Evolutionary conservation across 2,329 filamentous ascomycete genomes (phyloP), one percentile per base, ranked within the genome.

Genomic region (Colletotrichum sp.): DNA sequence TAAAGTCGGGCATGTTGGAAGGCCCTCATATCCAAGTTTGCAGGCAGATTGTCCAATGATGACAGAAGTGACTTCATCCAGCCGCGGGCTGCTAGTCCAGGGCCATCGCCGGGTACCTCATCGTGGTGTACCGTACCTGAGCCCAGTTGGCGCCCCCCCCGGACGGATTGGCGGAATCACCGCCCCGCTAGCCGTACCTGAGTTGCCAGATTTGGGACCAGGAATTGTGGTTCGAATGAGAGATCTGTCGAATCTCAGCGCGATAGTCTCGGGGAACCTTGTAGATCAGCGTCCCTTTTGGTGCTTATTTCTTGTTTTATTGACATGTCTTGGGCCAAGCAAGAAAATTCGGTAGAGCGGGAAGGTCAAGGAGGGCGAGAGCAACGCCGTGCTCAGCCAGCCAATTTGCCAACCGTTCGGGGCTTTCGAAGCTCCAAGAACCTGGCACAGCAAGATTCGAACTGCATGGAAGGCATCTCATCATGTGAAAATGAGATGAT

Each of bases 121-220:
- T 59, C 24, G 67, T 30, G n/a, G n/a, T 18, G 48, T 59, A 60
- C 24, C 48, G 69, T 24, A 39, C 34, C 48, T 60, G 7, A 30
- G 36, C 52, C 34, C 18, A 64, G 18, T 18, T 28, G 21, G 32
- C 32, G 30, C 9, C 24, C 21, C 9, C 13, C 36, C 36, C 13
- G 21, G 24, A 24, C 18, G 59, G 70, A 67, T 60, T 72, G 34
- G 63, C 48, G 34, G 55, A 68, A 34, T 66, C 64, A 43, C 34
- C 72, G 68, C 68, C 68, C 72, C 72, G 21, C 68, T 72, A 59
- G 26, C 43, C 32, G 30, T 64, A 64, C 60, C 36, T 67, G 61
- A 71, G 26, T 39, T 52, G 28, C 61, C 30, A 71, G 34, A 72
- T 67, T 64, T 32, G 57, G 36, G 55, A 43, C 14, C 16, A 52